These are phyloP conservation scores for Alternaria novae-zelandiae DNA, from an alignment of 2,329 filamentous ascomycete species.

Conservation along the genomic window DNA sequence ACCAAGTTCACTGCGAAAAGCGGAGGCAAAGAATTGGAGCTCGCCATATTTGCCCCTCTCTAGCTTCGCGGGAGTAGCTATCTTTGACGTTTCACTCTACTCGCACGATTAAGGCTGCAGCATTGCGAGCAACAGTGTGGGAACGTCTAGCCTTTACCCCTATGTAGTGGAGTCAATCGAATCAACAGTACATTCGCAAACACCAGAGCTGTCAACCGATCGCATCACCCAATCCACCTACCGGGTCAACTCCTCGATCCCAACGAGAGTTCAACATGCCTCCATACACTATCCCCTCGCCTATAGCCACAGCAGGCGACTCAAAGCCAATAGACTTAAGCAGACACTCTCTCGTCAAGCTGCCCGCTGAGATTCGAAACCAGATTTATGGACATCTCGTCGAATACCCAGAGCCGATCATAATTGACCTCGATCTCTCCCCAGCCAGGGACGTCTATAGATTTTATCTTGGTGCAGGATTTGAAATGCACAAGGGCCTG, in stretches of 20 bases:
- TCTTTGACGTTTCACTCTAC: background rate
- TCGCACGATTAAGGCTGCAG: background rate
- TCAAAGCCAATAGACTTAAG: background rate
- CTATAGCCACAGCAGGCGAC: background rate
- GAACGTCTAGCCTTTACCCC: background rate
- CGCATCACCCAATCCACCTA: accelerated
- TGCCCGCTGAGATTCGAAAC: background rate
- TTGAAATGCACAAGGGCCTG: background rate
- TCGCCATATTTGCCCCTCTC: background rate
- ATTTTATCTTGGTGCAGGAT: background rate
- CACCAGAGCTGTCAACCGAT: background rate
- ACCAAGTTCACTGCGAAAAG: background rate
- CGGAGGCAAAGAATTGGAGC: background rate
- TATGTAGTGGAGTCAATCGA: too few species aligned
- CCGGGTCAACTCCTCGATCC: background rate
- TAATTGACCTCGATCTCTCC: background rate
- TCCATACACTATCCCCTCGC: background rate
- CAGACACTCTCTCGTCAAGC: background rate
- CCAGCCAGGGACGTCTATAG: background rate
- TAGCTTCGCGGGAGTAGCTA: background rate
- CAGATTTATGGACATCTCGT: background rate
- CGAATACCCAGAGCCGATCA: background rate
- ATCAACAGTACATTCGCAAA: background rate
- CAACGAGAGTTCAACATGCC: background rate
- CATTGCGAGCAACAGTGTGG: background rate